Evolutionary conservation across 2,329 filamentous ascomycete species (phyloP).

Genomic region (Claviceps quebecensis): DNA sequence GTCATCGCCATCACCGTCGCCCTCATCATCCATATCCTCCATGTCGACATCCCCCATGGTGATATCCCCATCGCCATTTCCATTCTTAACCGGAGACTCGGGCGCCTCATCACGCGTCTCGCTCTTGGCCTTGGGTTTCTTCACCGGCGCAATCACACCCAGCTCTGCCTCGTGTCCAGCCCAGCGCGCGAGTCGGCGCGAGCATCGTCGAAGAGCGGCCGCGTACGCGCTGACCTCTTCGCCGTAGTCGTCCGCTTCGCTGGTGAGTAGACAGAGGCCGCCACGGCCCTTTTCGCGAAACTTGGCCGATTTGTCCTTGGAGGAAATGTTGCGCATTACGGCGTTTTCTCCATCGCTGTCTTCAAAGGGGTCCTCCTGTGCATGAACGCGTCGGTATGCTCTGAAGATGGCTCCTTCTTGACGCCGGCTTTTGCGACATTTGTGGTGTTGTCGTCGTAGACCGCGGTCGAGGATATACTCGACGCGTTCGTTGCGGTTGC

Average conservation of each 20-base stretch:
- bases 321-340: constrained; percentile 18
- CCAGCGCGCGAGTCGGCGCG: constrained; percentile 59
- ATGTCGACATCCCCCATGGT: constrained; percentile 40
- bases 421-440: constrained; percentile 45
- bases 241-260: constrained; percentile 60
- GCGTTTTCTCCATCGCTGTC: constrained; percentile 49
- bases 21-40: constrained; percentile 32
- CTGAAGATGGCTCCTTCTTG: constrained; percentile 53
- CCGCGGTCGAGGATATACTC: constrained; percentile 69
- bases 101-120: constrained; percentile 9
- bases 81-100: constrained; percentile 12
- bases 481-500: constrained; percentile 65
- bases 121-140: constrained; percentile 20
- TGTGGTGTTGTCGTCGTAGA: constrained; percentile 51
- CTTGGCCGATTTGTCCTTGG: constrained; percentile 14
- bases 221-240: constrained; percentile 57
- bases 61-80: constrained; percentile 28
- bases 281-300: constrained; percentile 46
- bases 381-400: constrained; percentile 48
- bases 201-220: constrained; percentile 48
- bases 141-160: constrained; percentile 33
- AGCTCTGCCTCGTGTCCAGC: constrained; percentile 28
- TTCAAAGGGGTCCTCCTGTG: constrained; percentile 39
- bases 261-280: constrained; percentile 47
- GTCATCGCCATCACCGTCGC: constrained; percentile 34